Evolutionary conservation across 768 basidiomycete genomes (phyloP).

Genomic region (Lyophyllum shimeji): DNA sequence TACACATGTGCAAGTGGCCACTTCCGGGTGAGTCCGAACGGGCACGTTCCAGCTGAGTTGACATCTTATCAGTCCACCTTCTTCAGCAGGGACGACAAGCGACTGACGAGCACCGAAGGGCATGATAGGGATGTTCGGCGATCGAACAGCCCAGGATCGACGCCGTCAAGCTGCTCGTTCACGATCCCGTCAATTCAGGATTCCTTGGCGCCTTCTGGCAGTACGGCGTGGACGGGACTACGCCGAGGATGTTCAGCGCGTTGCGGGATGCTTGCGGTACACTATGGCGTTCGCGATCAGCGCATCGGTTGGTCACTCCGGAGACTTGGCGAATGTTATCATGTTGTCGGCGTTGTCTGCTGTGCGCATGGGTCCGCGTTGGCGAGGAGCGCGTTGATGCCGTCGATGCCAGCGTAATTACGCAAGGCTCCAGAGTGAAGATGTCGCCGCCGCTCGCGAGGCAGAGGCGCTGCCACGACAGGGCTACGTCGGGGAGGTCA

Average conservation of each 20-base stretch:
- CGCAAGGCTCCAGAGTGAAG: constrained; percentile 39
- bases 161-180: constrained; percentile 42
- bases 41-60: constrained; percentile 42
- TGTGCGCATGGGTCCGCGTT: constrained; percentile 48
- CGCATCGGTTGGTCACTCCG: constrained; percentile 37
- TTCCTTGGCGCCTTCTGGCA: constrained; percentile 41
- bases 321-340: constrained; percentile 37
- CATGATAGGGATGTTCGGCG: constrained; percentile 35
- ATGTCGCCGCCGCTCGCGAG: constrained; percentile 39
- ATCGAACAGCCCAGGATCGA: constrained; percentile 44
- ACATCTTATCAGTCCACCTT: not conserved
- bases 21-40: constrained; percentile 40
- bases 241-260: constrained; percentile 40
- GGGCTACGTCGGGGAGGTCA: constrained; percentile 36
- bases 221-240: constrained; percentile 45
- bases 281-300: constrained; percentile 42
- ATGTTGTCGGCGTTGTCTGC: not conserved
- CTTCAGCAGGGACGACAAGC: not conserved
- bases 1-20: constrained; percentile 39
- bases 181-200: constrained; percentile 39
- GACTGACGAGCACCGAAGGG: constrained; percentile 45
- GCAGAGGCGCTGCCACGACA: constrained; percentile 47
- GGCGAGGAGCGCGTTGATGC: constrained; percentile 44
- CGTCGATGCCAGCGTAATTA: constrained; percentile 38
- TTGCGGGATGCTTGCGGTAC: constrained; percentile 43